A percentile compares a stretch with the other conserved stretches of the same genome.
Evolutionary conservation across 306 rosid species (phyloP).

Genomic region (Acacia melanoxylon): DNA sequence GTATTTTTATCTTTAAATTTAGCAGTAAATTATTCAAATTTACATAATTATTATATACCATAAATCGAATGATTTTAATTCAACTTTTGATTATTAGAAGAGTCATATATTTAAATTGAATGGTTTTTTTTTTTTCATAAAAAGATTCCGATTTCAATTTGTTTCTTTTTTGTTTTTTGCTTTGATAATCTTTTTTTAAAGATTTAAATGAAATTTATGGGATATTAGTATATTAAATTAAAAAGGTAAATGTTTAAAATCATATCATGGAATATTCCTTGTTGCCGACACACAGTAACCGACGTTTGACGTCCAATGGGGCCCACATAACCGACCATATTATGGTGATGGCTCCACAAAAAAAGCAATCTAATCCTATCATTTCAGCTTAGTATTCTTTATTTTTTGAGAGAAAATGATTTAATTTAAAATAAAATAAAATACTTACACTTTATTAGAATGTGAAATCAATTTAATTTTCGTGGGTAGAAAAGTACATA

Average conservation of each 20-base stretch:
- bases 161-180: too few relatives aligned
- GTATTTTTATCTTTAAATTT: too few relatives aligned
- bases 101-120: too few relatives aligned
- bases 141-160: too few relatives aligned
- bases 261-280: conserved; percentile 13
- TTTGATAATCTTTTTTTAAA: too few relatives aligned
- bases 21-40: too few relatives aligned
- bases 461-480: neutral
- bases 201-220: neutral
- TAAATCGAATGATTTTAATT: too few relatives aligned
- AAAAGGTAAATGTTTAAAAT: neutral
- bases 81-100: too few relatives aligned
- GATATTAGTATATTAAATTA: neutral
- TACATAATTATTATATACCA: too few relatives aligned
- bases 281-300: conserved; percentile 35
- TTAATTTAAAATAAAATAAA: neutral
- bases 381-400: neutral
- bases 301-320: neutral
- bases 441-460: neutral
- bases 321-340: conserved; percentile 27
- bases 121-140: too few relatives aligned
- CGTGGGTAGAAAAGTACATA: neutral
- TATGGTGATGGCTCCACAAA: neutral
- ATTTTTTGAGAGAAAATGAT: neutral
- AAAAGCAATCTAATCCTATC: neutral